phyloP scores from a whole-genome alignment of 2,329 filamentous ascomycete genomes.

The Exophiala calicioides region DNA sequence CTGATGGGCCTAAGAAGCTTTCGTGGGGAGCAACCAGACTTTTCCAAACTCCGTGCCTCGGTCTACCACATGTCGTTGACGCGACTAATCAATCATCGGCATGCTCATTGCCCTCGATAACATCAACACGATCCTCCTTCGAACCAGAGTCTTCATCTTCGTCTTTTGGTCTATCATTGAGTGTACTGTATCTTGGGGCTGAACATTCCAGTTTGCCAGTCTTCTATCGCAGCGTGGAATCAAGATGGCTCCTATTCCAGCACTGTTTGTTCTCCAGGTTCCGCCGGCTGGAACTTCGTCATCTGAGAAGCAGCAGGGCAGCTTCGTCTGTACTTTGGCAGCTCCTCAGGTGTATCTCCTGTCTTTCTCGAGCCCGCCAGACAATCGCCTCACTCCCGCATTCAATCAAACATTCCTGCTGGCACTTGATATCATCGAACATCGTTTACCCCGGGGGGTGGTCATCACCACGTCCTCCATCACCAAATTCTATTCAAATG shows the following conservation, averaged over 20 bases:
- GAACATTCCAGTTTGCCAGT: no score
- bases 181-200: no score
- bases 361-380: constrained; percentile 68
- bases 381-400: constrained; percentile 72
- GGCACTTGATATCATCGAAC: constrained; percentile 74
- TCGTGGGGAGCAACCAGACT: no score
- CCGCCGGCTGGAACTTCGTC: constrained; percentile 38
- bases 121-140: no score
- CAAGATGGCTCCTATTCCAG: constrained; percentile 25
- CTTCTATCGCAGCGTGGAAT: not conserved
- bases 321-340: constrained; percentile 64
- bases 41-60: no score
- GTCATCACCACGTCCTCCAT: constrained; percentile 75
- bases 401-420: constrained; percentile 68
- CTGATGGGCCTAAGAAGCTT: no score
- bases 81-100: no score
- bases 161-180: no score
- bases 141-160: no score
- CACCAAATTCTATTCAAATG: constrained; percentile 76
- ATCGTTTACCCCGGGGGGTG: constrained; percentile 67
- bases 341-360: constrained; percentile 67
- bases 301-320: constrained; percentile 42
- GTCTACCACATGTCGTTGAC: no score
- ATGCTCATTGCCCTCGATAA: no score
- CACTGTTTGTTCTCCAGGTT: constrained; percentile 64